Conservation (phyloP, 164 flowering plant genomes). For the Chimonanthus salicifolius region DNA sequence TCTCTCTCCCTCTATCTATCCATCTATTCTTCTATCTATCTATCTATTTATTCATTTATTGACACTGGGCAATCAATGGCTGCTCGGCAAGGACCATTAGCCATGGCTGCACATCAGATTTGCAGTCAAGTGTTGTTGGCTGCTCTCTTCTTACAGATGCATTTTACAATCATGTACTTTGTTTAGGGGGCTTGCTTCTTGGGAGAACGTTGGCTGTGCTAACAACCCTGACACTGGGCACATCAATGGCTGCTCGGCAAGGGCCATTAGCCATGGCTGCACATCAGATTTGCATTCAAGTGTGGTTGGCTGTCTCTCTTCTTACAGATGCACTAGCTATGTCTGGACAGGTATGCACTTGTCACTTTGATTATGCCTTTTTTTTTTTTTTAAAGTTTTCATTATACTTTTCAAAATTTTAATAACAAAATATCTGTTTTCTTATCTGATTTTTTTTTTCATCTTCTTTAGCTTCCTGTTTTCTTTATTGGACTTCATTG, state of each 20-base stretch:
- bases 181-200: slow-evolving; percentile 81
- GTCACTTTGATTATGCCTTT: background rate
- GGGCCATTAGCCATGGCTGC: slow-evolving; percentile 96
- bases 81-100: slow-evolving; percentile 88
- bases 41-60: no score
- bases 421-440: background rate
- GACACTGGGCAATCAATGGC: slow-evolving; percentile 93
- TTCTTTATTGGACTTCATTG: background rate
- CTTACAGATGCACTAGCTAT: slow-evolving; percentile 87
- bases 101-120: slow-evolving; percentile 99
- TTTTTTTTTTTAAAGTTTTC: no score
- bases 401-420: no score
- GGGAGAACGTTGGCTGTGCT: slow-evolving; percentile 91
- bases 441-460: no score
- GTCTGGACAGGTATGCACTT: slow-evolving; percentile 69
- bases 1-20: no score
- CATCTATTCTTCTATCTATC: no score
- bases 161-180: slow-evolving; percentile 11
- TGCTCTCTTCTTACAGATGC: slow-evolving; percentile 92
- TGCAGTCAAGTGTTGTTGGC: slow-evolving; percentile 97
- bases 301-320: slow-evolving; percentile 96
- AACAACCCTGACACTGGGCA: slow-evolving; percentile 70
- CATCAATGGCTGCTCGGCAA: slow-evolving; percentile 98
- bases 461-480: background rate
- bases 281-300: slow-evolving; percentile 94